Evolutionary conservation across 306 rosid species (phyloP).

Genomic region (Rosa chinensis): DNA sequence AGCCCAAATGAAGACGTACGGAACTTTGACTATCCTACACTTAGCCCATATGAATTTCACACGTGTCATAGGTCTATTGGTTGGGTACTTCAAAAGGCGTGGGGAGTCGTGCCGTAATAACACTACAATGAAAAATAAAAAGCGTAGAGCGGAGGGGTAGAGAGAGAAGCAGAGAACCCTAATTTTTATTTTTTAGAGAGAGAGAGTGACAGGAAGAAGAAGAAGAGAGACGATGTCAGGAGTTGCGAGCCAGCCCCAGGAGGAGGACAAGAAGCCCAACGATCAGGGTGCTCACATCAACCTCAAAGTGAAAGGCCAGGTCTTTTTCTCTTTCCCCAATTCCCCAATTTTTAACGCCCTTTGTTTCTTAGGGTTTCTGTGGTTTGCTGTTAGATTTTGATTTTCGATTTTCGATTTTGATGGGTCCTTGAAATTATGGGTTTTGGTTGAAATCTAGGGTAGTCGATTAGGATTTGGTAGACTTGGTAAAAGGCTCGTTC

Average conservation of each 20-base stretch:
- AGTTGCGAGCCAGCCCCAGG: conserved; percentile 38
- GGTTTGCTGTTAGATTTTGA: not conserved
- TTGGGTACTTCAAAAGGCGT: not conserved
- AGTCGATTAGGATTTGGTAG: not conserved
- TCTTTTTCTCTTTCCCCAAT: conserved; percentile 6
- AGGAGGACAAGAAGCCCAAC: conserved; percentile 74
- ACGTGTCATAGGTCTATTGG: not conserved
- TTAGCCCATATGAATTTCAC: not conserved
- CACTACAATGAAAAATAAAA: not conserved
- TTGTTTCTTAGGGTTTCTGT: not conserved
- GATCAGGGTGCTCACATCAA: conserved; percentile 63
- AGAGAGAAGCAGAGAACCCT: not conserved
- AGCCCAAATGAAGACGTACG: not conserved
- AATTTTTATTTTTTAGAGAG: not conserved
- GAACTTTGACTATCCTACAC: not conserved
- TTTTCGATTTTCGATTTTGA: not conserved
- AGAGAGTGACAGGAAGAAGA: not conserved
- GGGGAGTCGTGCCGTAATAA: not conserved
- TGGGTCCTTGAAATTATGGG: not conserved
- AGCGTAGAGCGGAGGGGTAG: not conserved
- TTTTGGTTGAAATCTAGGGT: not conserved
- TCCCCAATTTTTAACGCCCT: not conserved
- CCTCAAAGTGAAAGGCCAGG: conserved; percentile 85
- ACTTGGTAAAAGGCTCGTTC: not conserved
- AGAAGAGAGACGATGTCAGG: conserved; percentile 45